Evolutionary conservation across 208 protist genomes (phyloP).

Genomic region (Trypanosoma cruzi): DNA sequence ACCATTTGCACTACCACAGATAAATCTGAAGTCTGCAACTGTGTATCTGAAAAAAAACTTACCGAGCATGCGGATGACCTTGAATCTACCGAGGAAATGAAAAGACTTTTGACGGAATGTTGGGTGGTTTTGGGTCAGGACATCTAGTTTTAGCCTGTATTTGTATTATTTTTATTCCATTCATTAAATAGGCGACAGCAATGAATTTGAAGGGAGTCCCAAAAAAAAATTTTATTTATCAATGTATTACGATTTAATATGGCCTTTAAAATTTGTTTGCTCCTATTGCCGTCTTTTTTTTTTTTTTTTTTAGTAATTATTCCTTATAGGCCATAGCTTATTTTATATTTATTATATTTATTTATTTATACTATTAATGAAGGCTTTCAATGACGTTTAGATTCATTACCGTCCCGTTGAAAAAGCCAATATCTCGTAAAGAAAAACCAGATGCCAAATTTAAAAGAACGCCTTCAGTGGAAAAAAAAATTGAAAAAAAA

Average conservation of each 20-base stretch:
- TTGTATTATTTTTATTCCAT: constrained; percentile 21
- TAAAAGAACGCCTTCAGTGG: constrained; percentile 39
- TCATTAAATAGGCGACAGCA: constrained; percentile 11
- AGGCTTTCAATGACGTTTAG: constrained; percentile 9
- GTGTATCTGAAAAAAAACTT: constrained; percentile 9
- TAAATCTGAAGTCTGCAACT: background rate
- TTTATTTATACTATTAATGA: constrained; percentile 7
- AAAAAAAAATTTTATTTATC: no score
- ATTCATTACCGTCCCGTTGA: constrained; percentile 39
- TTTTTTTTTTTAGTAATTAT: constrained; percentile 26
- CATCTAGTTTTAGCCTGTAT: constrained; percentile 5
- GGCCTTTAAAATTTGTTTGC: no score
- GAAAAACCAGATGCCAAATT: constrained; percentile 32
- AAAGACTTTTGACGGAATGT: constrained; percentile 30
- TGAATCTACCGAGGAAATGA: constrained; percentile 26
- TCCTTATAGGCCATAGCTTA: background rate
- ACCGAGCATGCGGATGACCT: constrained; percentile 7
- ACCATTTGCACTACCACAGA: background rate
- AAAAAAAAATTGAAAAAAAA: constrained; percentile 40
- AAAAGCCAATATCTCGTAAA: constrained; percentile 15
- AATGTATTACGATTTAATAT: background rate
- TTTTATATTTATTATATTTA: no score
- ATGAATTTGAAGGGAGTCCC: no score
- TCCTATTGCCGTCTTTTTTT: constrained; percentile 26
- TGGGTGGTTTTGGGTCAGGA: constrained; percentile 24